Base-by-base conservation (phyloP, 768 basidiomycete genomes). In the Ramaria rubella region DNA sequence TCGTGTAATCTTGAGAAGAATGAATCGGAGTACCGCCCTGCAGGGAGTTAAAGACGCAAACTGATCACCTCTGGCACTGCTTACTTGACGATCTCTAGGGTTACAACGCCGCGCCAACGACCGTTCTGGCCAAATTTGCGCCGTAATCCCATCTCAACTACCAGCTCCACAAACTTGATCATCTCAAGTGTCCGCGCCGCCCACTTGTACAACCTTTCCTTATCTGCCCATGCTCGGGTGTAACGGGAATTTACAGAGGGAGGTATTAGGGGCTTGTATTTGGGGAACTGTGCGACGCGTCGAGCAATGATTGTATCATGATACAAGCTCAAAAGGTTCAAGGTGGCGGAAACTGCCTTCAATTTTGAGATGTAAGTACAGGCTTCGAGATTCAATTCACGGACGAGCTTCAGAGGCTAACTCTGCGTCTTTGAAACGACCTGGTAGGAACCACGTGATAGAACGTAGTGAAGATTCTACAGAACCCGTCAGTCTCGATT, bases 401-500 rank as follows among this genome's bases (percentile, higher is more conserved):
- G 79, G 62, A 95, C 94, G 76, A 65, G 87, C 83, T 81, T 98
- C 95, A 12, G 92, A 93, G 58, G 90, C 94, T 49, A 98, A 75
- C 69, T 97, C 94, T 45, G 94, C 93, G 78, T 97, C 94, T 72
- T 92, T 93, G 80, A 98, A 97, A 61, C 94, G 81, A 59, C 94
- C 94, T 43, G 95, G 95, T 43, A 98, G 74, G 64, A 98, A 85
- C 94, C 94, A 98, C 45, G 93, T 94, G 57, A 97, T 72, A 36
- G 92, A 94, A 61, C 92, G 78, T 61, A 98, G 71, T 26, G 87
- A 83, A 17, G 88, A 91, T 70, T 98, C 95, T 62, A 97, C 17
- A 34, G 33, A 15, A 55, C 43, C n/a, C 30, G 40, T 30, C 67
- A 14, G 65, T 65, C 36, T 63, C 63, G 15, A 77, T 67, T 1